phyloP scores from a whole-genome alignment of 352 stramenopile genomes.

The Globisporangium solare region DNA sequence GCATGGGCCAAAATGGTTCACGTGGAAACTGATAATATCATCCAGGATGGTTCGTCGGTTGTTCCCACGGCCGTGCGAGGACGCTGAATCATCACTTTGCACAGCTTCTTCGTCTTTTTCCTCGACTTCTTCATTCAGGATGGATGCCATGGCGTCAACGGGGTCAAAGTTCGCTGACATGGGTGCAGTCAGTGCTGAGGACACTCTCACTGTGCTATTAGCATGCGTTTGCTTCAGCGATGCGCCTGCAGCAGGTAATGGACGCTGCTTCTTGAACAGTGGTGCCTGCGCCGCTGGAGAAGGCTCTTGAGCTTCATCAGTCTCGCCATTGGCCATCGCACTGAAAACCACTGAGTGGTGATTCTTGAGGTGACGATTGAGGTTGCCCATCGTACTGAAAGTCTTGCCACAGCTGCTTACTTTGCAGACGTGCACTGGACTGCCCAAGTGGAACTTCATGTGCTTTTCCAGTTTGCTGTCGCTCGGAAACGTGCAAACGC shows the following conservation, averaged over 20 bases:
- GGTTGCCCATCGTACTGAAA: slow-evolving; percentile 54
- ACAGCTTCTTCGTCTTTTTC: neutral
- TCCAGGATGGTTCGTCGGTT: slow-evolving; percentile 20
- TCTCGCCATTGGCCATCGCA: no score
- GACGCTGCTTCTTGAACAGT: no score
- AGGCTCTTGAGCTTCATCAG: no score
- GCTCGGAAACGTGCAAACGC: slow-evolving; percentile 32
- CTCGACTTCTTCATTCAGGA: slow-evolving; percentile 11
- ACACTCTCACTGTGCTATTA: neutral
- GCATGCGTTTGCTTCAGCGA: no score
- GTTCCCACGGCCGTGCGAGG: neutral
- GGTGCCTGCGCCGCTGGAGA: no score
- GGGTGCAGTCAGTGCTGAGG: neutral
- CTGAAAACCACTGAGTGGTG: slow-evolving; percentile 17
- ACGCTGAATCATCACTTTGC: neutral
- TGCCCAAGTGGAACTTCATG: slow-evolving; percentile 41
- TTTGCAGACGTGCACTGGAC: slow-evolving; percentile 39
- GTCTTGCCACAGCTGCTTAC: slow-evolving; percentile 46
- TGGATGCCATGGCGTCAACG: slow-evolving; percentile 9
- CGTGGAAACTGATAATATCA: slow-evolving; percentile 43
- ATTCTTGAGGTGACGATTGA: slow-evolving; percentile 48
- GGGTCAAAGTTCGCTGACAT: neutral
- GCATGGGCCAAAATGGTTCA: slow-evolving; percentile 16
- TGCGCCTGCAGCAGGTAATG: no score
- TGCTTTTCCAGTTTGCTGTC: slow-evolving; percentile 47